A percentile compares a stretch with the other conserved stretches of the same genome.
Conservation (phyloP, 179 eudicot genomes). For the Silene coronaria region DNA sequence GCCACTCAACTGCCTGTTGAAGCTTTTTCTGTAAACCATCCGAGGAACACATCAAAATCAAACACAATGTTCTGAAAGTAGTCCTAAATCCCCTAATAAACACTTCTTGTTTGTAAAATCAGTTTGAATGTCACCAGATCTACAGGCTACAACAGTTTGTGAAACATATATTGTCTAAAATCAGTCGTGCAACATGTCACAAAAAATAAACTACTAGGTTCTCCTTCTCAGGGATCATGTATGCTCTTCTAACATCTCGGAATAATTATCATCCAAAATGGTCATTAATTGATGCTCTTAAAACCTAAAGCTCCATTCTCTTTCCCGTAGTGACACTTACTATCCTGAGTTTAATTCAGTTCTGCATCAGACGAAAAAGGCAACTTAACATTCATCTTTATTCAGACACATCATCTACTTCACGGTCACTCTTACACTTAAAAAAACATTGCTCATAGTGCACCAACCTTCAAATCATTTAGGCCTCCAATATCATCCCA, state of each 20-base stretch:
- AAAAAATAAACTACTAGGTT: neutral
- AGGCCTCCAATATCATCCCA: constrained; percentile 98
- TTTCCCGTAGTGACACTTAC: neutral
- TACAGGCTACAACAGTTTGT: neutral
- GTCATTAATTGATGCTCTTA: neutral
- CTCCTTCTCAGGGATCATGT: too few relatives aligned
- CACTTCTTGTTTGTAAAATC: neutral
- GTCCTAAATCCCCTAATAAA: neutral
- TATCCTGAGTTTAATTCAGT: neutral
- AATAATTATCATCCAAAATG: neutral
- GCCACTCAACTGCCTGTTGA: constrained; percentile 99
- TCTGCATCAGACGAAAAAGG: neutral
- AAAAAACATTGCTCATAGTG: neutral
- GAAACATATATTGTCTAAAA: neutral
- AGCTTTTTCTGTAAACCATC: constrained; percentile 66
- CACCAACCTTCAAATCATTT: constrained; percentile 66
- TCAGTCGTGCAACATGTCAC: neutral
- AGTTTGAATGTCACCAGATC: neutral
- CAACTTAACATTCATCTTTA: neutral
- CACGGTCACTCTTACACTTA: neutral
- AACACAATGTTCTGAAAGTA: constrained; percentile 12
- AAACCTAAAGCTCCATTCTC: neutral
- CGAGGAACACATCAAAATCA: constrained; percentile 2
- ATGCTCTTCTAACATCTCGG: neutral
- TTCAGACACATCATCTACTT: neutral